Evolutionary conservation across 495 filamentous ascomycete genomes (phyloP).

Genomic region (Neurospora sp.): DNA sequence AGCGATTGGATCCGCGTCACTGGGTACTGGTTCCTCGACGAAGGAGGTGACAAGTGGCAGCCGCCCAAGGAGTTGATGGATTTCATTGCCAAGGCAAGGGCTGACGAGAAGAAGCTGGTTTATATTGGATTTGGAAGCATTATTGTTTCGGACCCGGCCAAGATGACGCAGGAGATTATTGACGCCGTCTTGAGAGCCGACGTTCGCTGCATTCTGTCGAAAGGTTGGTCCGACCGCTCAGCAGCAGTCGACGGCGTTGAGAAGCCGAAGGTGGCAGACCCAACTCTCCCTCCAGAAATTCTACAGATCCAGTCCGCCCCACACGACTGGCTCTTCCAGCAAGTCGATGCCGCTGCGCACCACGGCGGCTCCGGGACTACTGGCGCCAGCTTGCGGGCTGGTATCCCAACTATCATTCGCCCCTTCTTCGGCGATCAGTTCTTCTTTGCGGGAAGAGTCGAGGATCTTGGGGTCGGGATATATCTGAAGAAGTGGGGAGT

Average conservation of each 20-base stretch:
- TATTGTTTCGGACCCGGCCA: conserved; percentile 81
- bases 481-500: conserved; percentile 83
- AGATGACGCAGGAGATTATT: conserved; percentile 80
- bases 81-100: conserved; percentile 73
- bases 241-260: conserved; percentile 12
- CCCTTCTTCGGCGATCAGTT: conserved; percentile 98
- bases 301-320: conserved; percentile 82
- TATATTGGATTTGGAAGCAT: conserved; percentile 97
- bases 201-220: conserved; percentile 89
- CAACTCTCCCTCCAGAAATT: conserved; percentile 69
- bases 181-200: conserved; percentile 86
- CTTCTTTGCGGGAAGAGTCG: conserved; percentile 83
- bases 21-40: conserved; percentile 95
- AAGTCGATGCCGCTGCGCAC: conserved; percentile 90
- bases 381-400: conserved; percentile 84
- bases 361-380: conserved; percentile 95
- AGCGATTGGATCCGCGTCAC: conserved; percentile 96
- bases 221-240: conserved; percentile 94
- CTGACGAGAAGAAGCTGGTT: conserved; percentile 81
- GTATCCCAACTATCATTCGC: conserved; percentile 88
- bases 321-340: conserved; percentile 92
- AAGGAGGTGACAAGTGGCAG: conserved; percentile 57
- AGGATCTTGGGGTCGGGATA: conserved; percentile 87
- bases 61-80: conserved; percentile 63
- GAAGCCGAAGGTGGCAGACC: conserved; percentile 41